These are phyloP conservation scores for Rosa lucieae DNA, from an alignment of 306 rosid genomes.

Conservation along the genomic window DNA sequence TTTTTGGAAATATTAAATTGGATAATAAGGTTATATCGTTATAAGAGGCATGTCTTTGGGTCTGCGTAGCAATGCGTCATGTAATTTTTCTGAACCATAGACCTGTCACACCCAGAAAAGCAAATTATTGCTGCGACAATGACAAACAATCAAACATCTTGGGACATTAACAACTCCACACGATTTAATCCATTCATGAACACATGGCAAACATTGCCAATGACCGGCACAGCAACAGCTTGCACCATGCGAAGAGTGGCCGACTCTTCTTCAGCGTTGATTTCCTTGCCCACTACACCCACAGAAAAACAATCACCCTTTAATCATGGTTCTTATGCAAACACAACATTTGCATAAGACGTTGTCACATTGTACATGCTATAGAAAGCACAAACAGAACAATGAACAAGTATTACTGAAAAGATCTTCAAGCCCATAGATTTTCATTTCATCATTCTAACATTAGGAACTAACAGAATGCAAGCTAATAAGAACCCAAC, in stretches of 20 bases:
- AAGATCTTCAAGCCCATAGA: too few species aligned
- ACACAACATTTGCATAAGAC: slow-evolving; percentile 31
- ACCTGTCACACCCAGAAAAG: slow-evolving; percentile 44
- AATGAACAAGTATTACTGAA: background rate
- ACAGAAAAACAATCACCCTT: background rate
- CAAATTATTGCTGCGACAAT: slow-evolving; percentile 21
- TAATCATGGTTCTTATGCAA: background rate
- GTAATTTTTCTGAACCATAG: slow-evolving; percentile 79
- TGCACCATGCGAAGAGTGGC: slow-evolving; percentile 76
- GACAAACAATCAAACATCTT: background rate
- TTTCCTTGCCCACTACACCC: slow-evolving; percentile 61
- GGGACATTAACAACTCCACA: background rate
- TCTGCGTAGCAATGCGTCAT: slow-evolving; percentile 66
- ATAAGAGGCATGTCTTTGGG: slow-evolving; percentile 82
- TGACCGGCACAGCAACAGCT: slow-evolving; percentile 90
- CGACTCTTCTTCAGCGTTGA: slow-evolving; percentile 75
- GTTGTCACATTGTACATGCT: background rate
- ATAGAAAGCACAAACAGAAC: background rate
- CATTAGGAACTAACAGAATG: background rate
- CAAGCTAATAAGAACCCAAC: background rate
- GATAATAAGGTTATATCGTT: slow-evolving; percentile 45
- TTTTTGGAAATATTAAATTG: background rate
- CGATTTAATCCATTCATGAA: slow-evolving; percentile 89
- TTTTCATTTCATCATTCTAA: background rate
- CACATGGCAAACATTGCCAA: slow-evolving; percentile 88